phyloP scores from a whole-genome alignment of 768 basidiomycete species.

The Roridomyces roridus region DNA sequence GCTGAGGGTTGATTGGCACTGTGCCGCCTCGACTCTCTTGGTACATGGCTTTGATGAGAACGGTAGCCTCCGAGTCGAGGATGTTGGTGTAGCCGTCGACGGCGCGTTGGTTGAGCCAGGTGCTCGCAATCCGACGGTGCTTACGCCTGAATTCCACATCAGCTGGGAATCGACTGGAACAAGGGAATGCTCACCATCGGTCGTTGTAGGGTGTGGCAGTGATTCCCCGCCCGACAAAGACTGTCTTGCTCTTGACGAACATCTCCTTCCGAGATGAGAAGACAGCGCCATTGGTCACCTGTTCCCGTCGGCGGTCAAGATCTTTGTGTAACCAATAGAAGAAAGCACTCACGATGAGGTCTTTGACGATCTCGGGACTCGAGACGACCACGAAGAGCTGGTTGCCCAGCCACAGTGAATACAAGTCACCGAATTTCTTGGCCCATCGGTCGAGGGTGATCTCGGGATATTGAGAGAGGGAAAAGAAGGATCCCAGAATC shows the following conservation, averaged over 20 bases:
- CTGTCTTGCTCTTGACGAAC: constrained; percentile 43
- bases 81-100: constrained; percentile 20
- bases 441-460: constrained; percentile 39
- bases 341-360: constrained; percentile 29
- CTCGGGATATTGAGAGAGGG: constrained; percentile 42
- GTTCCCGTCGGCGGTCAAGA: no score
- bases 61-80: constrained; percentile 26
- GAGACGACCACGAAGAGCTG: constrained; percentile 45
- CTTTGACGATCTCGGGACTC: constrained; percentile 39
- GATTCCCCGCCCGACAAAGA: constrained; percentile 39
- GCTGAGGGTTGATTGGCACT: constrained; percentile 25
- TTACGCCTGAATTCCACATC: constrained; percentile 15
- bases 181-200: constrained; percentile 31
- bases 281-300: constrained; percentile 38
- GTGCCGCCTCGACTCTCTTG: constrained; percentile 13
- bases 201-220: constrained; percentile 40
- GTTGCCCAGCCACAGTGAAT: constrained; percentile 44
- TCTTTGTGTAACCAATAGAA: no score
- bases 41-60: constrained; percentile 26
- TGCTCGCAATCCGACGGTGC: constrained; percentile 28
- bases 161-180: neutral
- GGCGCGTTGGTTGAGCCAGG: constrained; percentile 18
- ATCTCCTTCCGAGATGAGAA: constrained; percentile 41
- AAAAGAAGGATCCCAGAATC: constrained; percentile 4
- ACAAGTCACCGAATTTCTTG: constrained; percentile 38